Base-by-base conservation (phyloP, 2,329 filamentous ascomycete species). In the Raffaelea ambrosiae region DNA sequence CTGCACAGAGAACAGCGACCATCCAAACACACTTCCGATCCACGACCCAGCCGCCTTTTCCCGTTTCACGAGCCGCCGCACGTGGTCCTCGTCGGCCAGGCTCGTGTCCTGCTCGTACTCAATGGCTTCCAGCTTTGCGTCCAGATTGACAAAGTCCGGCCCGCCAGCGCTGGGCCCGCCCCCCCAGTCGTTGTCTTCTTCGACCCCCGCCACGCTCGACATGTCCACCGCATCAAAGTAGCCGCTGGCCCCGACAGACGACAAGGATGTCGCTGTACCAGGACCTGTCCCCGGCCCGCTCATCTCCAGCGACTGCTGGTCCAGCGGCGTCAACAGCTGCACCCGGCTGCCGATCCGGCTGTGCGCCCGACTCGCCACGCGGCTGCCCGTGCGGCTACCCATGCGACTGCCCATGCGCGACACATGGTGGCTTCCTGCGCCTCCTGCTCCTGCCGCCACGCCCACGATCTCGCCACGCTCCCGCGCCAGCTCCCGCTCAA, bases 71-170 rank as follows among this genome's bases (percentile, higher is more conserved):
- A 84, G 66, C 49, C 72, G 70, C 48, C 74, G 72, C 11, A 84
- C 70, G 16, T 75, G 66, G 13, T 72, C 77, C 56, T 84, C 81
- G 50, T 83, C 81, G 10, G 75, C 73, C 31, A 73, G 65, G 19
- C 62, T 66, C 8, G 69, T 69, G 44, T 79, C 63, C 16, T 56
- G 54, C 46, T 75, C 71, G n/a, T 74, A 64, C 46, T 75, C 71
- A n/a, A 74, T 64, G 29, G 73, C 68, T 57, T 79, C 78, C 5
- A 80, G 66, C 56, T 71, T 72, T 56, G 81, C 77, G 55, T 82
- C 77, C 2, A 80, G 67, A 56, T 80, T 72, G 50, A 83, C 73
- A 60, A 84, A 83, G 57, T 83, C 80, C 0, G 81, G 80, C 1
- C 76, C 78, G 0, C 68, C 36, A 3, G 69, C 62, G 44, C 67